Conservation (phyloP, 768 basidiomycete species). For the Mycena belliarum region DNA sequence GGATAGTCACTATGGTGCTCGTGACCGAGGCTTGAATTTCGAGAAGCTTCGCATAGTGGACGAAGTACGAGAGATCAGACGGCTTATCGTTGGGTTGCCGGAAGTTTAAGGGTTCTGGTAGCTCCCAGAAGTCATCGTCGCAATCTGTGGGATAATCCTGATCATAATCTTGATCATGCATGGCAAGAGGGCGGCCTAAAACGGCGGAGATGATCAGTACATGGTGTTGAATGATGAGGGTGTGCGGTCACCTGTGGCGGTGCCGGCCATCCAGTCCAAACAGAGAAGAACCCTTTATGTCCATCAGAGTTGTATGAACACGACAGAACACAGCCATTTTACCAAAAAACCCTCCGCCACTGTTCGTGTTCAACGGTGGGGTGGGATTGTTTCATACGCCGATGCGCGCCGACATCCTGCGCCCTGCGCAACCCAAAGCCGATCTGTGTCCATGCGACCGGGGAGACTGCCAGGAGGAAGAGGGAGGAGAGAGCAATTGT, state of each 20-base stretch:
- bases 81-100: slow-evolving; percentile 63
- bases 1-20: slow-evolving; percentile 52
- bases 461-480: slow-evolving; percentile 46
- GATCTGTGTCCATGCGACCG: slow-evolving; percentile 63
- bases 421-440: slow-evolving; percentile 70
- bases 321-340: no score
- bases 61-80: slow-evolving; percentile 57
- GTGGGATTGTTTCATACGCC: slow-evolving; percentile 35
- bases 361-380: slow-evolving; percentile 64
- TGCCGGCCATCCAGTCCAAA: slow-evolving; percentile 50
- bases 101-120: slow-evolving; percentile 58
- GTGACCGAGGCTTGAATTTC: slow-evolving; percentile 63
- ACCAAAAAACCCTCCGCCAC: slow-evolving; percentile 75
- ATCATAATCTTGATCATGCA: slow-evolving; percentile 79
- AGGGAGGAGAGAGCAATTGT: slow-evolving; percentile 33
- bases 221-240: neutral
- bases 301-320: no score
- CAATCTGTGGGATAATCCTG: slow-evolving; percentile 63
- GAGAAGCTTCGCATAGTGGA: slow-evolving; percentile 54
- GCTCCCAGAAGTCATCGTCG: slow-evolving; percentile 76
- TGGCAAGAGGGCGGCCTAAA: slow-evolving; percentile 68
- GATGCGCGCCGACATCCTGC: slow-evolving; percentile 77
- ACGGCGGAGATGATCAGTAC: neutral
- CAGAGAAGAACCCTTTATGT: slow-evolving; percentile 53
- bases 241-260: slow-evolving; percentile 33